Percentiles rank a stretch among this genome's conserved stretches.
Conservation (phyloP, 202 grass and related monocot genomes). For the Panicum hallii region DNA sequence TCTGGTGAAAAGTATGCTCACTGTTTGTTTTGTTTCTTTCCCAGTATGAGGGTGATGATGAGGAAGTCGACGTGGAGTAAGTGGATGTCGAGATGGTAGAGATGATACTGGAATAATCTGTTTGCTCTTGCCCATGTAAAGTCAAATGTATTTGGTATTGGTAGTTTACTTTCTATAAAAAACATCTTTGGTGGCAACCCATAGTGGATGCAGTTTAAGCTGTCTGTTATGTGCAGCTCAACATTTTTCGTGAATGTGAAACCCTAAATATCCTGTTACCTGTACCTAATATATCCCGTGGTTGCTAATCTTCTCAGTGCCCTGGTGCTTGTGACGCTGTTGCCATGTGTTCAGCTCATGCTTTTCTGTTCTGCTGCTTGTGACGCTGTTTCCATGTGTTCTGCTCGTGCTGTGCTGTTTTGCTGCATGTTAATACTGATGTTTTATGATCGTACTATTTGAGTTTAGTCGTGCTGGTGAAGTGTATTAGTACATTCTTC, state of each 20-base stretch:
- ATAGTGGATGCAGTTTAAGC: neutral
- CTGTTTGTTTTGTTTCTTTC: constrained; percentile 16
- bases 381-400: neutral
- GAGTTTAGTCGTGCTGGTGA: no score
- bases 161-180: neutral
- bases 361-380: neutral
- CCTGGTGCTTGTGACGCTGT: neutral
- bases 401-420: neutral
- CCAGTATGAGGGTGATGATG: constrained; percentile 68
- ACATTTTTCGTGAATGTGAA: constrained; percentile 11
- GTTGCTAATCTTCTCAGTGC: neutral
- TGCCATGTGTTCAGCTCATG: neutral
- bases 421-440: neutral
- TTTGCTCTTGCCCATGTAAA: constrained; percentile 26
- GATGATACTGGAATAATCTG: constrained; percentile 35
- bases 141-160: constrained; percentile 11
- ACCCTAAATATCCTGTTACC: constrained; percentile 6
- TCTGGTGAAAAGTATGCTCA: constrained; percentile 8
- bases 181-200: constrained; percentile 7
- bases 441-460: neutral
- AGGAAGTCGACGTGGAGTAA: constrained; percentile 74
- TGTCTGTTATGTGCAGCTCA: neutral
- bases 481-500: no score
- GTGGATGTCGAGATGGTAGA: constrained; percentile 37
- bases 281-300: neutral